Conservation (phyloP, 2,329 filamentous ascomycete genomes). For the Annulohypoxylon truncatum region DNA sequence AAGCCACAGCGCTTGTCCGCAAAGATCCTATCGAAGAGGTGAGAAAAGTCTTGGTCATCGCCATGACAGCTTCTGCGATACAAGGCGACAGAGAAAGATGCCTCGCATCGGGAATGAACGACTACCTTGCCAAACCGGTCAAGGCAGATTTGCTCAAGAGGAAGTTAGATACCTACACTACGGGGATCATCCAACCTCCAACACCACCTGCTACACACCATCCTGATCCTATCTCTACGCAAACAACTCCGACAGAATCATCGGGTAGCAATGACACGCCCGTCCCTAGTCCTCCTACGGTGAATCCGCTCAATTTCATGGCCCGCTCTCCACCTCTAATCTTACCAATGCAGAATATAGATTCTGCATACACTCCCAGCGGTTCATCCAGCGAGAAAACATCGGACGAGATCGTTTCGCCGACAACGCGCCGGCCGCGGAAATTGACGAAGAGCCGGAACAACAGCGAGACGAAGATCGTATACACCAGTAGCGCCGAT, state of each 20-base stretch:
- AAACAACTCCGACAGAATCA: constrained; percentile 2
- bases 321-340: constrained; percentile 42
- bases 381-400: constrained; percentile 52
- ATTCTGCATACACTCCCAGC: constrained; percentile 45
- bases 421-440: constrained; percentile 49
- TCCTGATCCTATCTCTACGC: constrained; percentile 33
- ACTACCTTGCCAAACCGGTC: constrained; percentile 96
- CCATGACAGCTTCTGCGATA: constrained; percentile 96
- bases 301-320: constrained; percentile 33
- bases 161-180: constrained; percentile 75
- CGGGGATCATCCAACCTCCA: constrained; percentile 51
- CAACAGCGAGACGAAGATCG: constrained; percentile 50
- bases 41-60: constrained; percentile 88
- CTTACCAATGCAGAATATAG: constrained; percentile 42
- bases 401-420: constrained; percentile 46
- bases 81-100: constrained; percentile 96
- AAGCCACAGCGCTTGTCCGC: constrained; percentile 86
- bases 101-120: constrained; percentile 96
- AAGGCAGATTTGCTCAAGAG: constrained; percentile 85
- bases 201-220: constrained; percentile 41
- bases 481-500: constrained; percentile 42
- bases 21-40: constrained; percentile 81
- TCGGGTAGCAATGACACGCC: constrained; percentile 34
- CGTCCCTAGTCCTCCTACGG: constrained; percentile 38
- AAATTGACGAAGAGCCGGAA: constrained; percentile 58